Conservation (phyloP, 345 rosid genomes). For the Cardiospermum halicacabum region DNA sequence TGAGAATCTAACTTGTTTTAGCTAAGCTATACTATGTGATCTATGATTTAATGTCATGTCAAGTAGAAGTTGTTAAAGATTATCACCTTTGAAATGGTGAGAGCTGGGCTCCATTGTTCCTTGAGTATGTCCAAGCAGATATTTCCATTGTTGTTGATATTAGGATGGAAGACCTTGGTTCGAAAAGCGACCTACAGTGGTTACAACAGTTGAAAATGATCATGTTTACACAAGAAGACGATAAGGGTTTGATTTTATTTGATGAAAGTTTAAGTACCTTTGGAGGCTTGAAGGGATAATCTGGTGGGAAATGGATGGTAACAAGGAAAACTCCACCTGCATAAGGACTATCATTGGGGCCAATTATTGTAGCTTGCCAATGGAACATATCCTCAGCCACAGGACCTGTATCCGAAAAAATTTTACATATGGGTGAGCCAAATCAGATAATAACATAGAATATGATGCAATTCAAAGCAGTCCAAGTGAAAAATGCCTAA, state of each 20-base stretch:
- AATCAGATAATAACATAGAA: background rate
- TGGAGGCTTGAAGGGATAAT: constrained; percentile 74
- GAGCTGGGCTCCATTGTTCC: constrained; percentile 77
- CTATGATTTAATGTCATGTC: background rate
- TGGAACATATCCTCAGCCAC: constrained; percentile 63
- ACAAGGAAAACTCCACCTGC: constrained; percentile 69
- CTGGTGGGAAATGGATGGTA: constrained; percentile 54
- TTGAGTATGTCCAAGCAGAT: constrained; percentile 64
- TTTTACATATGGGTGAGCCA: background rate
- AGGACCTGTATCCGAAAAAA: constrained; percentile 34
- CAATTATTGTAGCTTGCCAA: constrained; percentile 75
- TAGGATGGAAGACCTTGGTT: constrained; percentile 66
- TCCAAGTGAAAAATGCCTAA: background rate
- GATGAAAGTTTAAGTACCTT: constrained; percentile 41
- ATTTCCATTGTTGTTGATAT: constrained; percentile 57
- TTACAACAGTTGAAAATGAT: background rate
- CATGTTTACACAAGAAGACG: background rate
- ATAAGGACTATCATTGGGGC: constrained; percentile 63
- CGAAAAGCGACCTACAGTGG: constrained; percentile 46
- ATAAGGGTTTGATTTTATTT: background rate
- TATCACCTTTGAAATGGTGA: constrained; percentile 56
- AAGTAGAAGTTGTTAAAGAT: background rate
- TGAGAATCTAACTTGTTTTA: background rate
- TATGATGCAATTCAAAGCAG: background rate
- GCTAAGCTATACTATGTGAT: background rate